Conservation (phyloP, 495 filamentous ascomycete species). For the Bacidia rubella region DNA sequence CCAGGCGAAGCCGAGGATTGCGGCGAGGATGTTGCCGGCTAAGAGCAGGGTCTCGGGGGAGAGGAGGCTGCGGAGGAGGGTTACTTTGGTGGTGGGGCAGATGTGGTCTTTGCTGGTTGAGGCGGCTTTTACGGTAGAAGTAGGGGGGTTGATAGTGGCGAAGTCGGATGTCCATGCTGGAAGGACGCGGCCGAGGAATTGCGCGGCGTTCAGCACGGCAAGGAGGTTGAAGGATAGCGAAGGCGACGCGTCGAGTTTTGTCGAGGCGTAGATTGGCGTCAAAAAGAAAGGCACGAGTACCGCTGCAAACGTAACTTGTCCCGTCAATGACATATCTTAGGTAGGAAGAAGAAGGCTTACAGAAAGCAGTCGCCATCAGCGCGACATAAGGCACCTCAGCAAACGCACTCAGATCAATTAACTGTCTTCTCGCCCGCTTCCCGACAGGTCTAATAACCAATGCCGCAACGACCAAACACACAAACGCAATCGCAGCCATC, state of each 20-base stretch:
- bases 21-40: constrained; percentile 24
- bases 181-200: constrained; percentile 27
- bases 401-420: constrained; percentile 38
- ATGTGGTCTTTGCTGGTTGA: too few species aligned
- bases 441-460: constrained; percentile 31
- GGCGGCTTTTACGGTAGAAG: constrained; percentile 1
- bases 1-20: constrained; percentile 46
- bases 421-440: constrained; percentile 36
- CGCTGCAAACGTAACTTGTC: neutral
- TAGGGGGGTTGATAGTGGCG: constrained; percentile 39
- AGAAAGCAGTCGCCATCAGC: constrained; percentile 33
- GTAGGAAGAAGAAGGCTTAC: constrained; percentile 28
- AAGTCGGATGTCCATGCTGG: neutral
- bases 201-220: constrained; percentile 36
- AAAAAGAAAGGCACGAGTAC: constrained; percentile 49
- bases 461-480: neutral
- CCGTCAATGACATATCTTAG: constrained; percentile 15
- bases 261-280: constrained; percentile 45
- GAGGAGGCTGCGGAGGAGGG: neutral
- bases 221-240: constrained; percentile 40
- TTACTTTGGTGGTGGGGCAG: neutral
- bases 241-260: constrained; percentile 18
- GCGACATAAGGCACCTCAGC: constrained; percentile 23
- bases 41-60: neutral
- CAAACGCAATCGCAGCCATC: constrained; percentile 38